A percentile compares a stretch with the other conserved stretches of the same genome.
Evolutionary conservation across 2,329 filamentous ascomycete genomes (phyloP).

Genomic region (Alternaria gaisen): DNA sequence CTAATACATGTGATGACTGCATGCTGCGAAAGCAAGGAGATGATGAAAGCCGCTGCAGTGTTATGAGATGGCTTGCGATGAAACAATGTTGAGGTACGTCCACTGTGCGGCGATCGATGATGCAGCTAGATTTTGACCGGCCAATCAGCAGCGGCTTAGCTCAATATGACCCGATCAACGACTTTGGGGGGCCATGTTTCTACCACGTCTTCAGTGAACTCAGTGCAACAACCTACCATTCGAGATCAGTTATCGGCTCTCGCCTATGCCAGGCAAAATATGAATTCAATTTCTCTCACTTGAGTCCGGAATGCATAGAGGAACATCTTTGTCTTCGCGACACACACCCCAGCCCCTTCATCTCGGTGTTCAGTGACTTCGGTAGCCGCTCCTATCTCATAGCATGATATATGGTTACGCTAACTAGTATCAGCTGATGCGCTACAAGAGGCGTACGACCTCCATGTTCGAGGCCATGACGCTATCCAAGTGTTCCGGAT

Average conservation of each 20-base stretch:
- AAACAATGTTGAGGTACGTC: conserved; percentile 7
- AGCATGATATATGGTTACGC: rapidly evolving
- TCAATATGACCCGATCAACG: background rate
- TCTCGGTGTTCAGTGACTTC: conserved; percentile 9
- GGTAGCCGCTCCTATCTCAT: background rate
- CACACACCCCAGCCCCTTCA: background rate
- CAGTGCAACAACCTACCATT: background rate
- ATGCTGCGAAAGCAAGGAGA: background rate
- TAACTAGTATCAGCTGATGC: background rate
- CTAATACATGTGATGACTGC: background rate
- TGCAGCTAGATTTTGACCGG: background rate
- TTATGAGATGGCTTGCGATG: background rate
- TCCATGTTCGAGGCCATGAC: background rate
- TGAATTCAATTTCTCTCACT: background rate
- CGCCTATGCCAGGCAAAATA: background rate
- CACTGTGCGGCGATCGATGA: background rate
- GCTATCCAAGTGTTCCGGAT: background rate
- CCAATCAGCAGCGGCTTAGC: conserved; percentile 4
- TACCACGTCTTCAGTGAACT: conserved; percentile 7
- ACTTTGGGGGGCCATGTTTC: background rate
- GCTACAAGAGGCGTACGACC: background rate
- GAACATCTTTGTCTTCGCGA: background rate
- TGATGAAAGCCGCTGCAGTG: background rate
- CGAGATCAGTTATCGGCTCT: background rate
- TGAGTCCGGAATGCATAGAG: background rate